These are phyloP conservation scores for Penicillium atrosanguineum DNA, from an alignment of 495 filamentous ascomycete species.

Conservation along the genomic window DNA sequence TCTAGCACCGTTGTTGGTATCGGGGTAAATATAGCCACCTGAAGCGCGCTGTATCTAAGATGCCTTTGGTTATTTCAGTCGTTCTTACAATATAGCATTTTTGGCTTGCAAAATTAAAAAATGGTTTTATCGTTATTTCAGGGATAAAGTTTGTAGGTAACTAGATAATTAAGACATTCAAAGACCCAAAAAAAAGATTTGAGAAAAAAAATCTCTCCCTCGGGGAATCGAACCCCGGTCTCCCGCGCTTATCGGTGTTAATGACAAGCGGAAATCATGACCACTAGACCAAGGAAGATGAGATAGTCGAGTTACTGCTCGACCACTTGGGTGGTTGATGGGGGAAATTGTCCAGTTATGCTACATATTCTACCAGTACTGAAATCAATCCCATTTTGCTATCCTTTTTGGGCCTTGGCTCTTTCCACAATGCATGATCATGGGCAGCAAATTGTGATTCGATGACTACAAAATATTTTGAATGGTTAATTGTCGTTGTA, in stretches of 20 bases:
- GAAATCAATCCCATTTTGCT: no score
- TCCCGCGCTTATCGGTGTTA: slow-evolving; percentile 44
- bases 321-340: slow-evolving; percentile 29
- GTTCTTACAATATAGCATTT: no score
- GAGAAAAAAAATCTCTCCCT: slow-evolving; percentile 40
- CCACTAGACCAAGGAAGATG: slow-evolving; percentile 48
- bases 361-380: no score
- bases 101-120: neutral
- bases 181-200: neutral
- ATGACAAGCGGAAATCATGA: slow-evolving; percentile 58
- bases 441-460: neutral
- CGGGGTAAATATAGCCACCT: no score
- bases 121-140: no score
- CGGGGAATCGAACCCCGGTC: slow-evolving; percentile 56
- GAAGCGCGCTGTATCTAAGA: no score
- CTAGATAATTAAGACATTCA: no score
- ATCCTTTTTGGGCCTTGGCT: no score
- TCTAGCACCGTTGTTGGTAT: no score
- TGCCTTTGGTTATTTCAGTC: neutral
- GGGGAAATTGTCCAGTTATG: neutral
- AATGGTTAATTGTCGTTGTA: neutral
- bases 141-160: no score
- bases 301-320: slow-evolving; percentile 27
- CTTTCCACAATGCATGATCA: neutral
- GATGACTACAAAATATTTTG: neutral